Conservation (phyloP, 371 early-diverging fungal species). For the Syncephalastrum monosporum region DNA sequence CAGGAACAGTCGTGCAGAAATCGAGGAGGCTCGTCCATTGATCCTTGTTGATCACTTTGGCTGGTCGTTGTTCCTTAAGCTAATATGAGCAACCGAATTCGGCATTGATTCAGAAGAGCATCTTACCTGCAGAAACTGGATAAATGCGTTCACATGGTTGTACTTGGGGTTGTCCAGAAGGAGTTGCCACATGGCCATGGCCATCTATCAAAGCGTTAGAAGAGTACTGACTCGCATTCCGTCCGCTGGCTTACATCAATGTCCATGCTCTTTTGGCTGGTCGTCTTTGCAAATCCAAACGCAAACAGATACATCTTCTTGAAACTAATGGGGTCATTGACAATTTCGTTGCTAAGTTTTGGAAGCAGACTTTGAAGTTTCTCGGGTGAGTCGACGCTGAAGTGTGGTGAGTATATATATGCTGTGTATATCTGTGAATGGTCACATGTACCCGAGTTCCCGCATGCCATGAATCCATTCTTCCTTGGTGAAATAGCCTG, state of each 20-base stretch:
- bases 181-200: conserved; percentile 37
- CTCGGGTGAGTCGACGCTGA: conserved; percentile 19
- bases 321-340: conserved; percentile 14
- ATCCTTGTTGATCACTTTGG: conserved; percentile 47
- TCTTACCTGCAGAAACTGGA: conserved; percentile 30
- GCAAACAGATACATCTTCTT: conserved; percentile 32
- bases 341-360: conserved; percentile 7
- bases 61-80: conserved; percentile 29
- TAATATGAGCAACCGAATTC: background rate
- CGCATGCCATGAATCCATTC: conserved; percentile 18
- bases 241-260: conserved; percentile 25
- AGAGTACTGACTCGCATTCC: background rate
- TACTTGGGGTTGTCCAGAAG: conserved; percentile 20
- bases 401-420: no score
- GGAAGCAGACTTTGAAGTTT: conserved; percentile 15
- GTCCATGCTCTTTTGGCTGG: conserved; percentile 43
- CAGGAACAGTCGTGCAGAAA: conserved; percentile 32
- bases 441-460: conserved; percentile 3
- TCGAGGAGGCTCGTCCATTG: conserved; percentile 46
- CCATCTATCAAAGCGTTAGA: conserved; percentile 17
- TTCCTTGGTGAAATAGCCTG: conserved; percentile 23
- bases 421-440: no score
- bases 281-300: conserved; percentile 35
- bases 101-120: background rate
- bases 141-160: conserved; percentile 27